Conservation (phyloP, 495 filamentous ascomycete genomes). For the Podospora comata region DNA sequence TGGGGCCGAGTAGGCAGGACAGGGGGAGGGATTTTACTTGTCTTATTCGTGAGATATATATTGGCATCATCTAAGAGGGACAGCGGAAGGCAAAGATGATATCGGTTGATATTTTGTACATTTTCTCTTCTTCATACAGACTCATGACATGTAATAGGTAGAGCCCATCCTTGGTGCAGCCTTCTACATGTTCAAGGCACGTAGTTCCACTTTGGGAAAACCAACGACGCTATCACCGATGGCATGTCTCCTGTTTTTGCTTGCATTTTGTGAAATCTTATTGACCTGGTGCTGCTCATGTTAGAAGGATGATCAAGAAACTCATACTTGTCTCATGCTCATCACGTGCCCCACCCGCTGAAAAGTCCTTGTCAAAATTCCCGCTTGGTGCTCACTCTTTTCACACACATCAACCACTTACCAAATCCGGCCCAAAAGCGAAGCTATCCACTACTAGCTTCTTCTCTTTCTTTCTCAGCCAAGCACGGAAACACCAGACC, state of each 20-base stretch:
- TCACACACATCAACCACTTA: not conserved
- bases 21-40: constrained; percentile 33
- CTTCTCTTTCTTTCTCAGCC: not conserved
- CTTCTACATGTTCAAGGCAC: too few species aligned
- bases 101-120: too few species aligned
- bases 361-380: not conserved
- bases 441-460: constrained; percentile 25
- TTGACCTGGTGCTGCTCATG: not conserved
- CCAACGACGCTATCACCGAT: too few species aligned
- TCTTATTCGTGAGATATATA: constrained; percentile 37
- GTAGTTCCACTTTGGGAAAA: too few species aligned
- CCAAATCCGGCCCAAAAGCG: constrained; percentile 25
- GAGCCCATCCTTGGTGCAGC: too few species aligned
- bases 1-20: constrained; percentile 37
- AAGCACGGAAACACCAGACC: not conserved
- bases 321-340: constrained; percentile 5
- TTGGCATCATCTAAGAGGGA: not conserved
- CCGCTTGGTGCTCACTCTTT: not conserved
- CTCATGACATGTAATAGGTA: too few species aligned
- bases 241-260: too few species aligned
- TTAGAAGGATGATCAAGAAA: not conserved
- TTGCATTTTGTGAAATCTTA: too few species aligned
- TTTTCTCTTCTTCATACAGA: too few species aligned
- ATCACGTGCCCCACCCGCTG: constrained; percentile 26
- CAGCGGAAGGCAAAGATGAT: too few species aligned